Evolutionary conservation across 2,329 filamentous ascomycete species (phyloP).

Genomic region (Ophiostoma ips): DNA sequence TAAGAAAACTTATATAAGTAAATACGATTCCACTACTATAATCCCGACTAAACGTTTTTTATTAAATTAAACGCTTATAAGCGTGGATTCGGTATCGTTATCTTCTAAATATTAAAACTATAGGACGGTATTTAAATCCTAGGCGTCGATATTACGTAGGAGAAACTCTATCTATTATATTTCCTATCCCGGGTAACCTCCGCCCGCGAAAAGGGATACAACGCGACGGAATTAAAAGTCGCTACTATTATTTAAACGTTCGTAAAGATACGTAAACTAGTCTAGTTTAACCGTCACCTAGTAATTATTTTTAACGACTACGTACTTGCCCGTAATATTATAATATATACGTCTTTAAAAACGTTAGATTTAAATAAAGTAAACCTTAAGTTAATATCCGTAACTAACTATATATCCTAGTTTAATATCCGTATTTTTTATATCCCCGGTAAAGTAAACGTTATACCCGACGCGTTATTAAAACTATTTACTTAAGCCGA

Average conservation of each 20-base stretch:
- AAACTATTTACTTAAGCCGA: not conserved
- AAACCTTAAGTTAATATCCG: not conserved
- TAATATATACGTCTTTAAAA: not conserved
- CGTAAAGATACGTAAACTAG: not conserved
- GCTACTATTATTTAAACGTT: not conserved
- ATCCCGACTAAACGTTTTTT: not conserved
- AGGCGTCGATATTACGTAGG: not conserved
- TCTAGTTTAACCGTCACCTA: not conserved
- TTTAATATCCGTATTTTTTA: not conserved
- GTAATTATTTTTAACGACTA: not conserved
- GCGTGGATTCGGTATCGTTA: not conserved
- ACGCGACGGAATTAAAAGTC: not conserved
- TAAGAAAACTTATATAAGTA: not conserved
- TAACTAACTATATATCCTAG: not conserved
- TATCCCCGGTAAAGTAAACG: not conserved
- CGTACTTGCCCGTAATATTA: not conserved
- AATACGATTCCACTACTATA: not conserved
- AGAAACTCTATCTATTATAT: not conserved
- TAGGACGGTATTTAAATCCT: not conserved
- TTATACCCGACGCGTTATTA: not conserved
- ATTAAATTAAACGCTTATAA: not conserved
- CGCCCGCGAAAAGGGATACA: not conserved
- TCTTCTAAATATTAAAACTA: not conserved
- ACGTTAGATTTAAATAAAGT: not conserved
- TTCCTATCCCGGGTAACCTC: not conserved